Conservation (phyloP, 768 basidiomycete genomes). For the Lepiota brunneoincarnata region DNA sequence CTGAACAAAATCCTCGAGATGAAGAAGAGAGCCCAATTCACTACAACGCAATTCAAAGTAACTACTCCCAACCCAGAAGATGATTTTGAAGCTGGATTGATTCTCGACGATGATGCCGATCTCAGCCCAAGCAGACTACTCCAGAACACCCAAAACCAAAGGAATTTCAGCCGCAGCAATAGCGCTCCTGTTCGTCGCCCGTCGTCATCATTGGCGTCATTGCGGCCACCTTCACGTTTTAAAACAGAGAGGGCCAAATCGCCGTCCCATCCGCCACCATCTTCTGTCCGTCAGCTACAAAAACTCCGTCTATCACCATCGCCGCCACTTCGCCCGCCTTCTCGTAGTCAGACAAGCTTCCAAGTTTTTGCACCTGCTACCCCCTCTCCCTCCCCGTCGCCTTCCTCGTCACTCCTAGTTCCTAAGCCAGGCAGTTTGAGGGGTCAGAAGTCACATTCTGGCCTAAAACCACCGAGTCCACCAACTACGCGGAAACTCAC, state of each 20-base stretch:
- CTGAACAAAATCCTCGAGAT: conserved; percentile 49
- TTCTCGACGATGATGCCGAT: conserved; percentile 81
- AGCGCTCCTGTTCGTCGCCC: conserved; percentile 54
- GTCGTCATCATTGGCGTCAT: conserved; percentile 24
- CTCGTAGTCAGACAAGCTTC: conserved; percentile 55
- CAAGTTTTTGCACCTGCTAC: conserved; percentile 53
- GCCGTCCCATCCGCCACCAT: conserved; percentile 63
- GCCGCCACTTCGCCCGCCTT: conserved; percentile 56
- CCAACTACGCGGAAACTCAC: conserved; percentile 62
- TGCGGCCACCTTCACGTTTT: conserved; percentile 63
- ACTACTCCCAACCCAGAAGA: conserved; percentile 71
- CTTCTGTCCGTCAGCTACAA: conserved; percentile 68
- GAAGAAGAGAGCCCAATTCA: conserved; percentile 51
- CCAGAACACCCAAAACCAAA: conserved; percentile 43
- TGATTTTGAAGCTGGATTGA: conserved; percentile 82
- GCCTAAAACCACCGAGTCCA: conserved; percentile 73
- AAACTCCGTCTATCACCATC: conserved; percentile 68
- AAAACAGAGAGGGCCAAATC: conserved; percentile 70
- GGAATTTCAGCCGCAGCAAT: conserved; percentile 51
- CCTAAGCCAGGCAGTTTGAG: conserved; percentile 75
- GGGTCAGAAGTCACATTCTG: conserved; percentile 82
- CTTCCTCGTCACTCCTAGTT: conserved; percentile 49
- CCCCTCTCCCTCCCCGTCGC: conserved; percentile 45
- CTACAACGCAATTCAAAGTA: conserved; percentile 39
- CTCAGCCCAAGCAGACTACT: conserved; percentile 76